Evolutionary conservation across 2,329 filamentous ascomycete species (phyloP).

Genomic region (Bisporella sp.): DNA sequence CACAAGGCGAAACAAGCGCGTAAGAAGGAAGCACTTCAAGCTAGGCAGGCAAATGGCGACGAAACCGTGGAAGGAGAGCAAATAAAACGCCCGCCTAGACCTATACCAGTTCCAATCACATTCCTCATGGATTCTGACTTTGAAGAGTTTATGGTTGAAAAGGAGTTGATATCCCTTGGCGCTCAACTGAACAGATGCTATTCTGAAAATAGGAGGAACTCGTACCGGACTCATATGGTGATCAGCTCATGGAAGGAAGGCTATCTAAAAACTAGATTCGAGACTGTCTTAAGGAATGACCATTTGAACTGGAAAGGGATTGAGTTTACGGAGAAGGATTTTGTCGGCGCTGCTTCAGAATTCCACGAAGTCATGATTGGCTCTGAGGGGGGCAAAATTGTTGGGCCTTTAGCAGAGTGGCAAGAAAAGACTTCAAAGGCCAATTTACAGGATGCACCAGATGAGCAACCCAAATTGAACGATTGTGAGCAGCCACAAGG

Average conservation of each 20-base stretch:
- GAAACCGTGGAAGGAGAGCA: slow-evolving; percentile 11
- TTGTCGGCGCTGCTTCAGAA: slow-evolving; percentile 58
- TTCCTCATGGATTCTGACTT: slow-evolving; percentile 89
- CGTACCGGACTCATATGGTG: slow-evolving; percentile 63
- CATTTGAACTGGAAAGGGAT: slow-evolving; percentile 77
- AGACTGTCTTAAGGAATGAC: slow-evolving; percentile 63
- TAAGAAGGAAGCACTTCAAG: slow-evolving; percentile 40
- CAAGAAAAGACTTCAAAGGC: background rate
- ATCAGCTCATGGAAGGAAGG: slow-evolving; percentile 72
- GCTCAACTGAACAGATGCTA: slow-evolving; percentile 84
- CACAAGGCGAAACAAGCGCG: slow-evolving; percentile 43
- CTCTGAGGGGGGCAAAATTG: slow-evolving; percentile 46
- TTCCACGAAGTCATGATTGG: slow-evolving; percentile 63
- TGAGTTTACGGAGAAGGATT: slow-evolving; percentile 66
- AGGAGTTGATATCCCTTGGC: slow-evolving; percentile 75
- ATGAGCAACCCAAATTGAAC: background rate
- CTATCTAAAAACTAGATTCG: slow-evolving; percentile 69
- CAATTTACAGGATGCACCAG: background rate
- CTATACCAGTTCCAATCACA: slow-evolving; percentile 62
- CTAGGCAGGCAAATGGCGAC: slow-evolving; percentile 27
- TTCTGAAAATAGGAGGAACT: slow-evolving; percentile 71
- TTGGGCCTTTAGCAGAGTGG: slow-evolving; percentile 34
- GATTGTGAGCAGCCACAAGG: background rate
- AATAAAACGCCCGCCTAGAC: slow-evolving; percentile 12
- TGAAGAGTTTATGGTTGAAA: slow-evolving; percentile 81